Conservation (phyloP, 2,329 filamentous ascomycete genomes). For the Chaetoscypha palmicola region DNA sequence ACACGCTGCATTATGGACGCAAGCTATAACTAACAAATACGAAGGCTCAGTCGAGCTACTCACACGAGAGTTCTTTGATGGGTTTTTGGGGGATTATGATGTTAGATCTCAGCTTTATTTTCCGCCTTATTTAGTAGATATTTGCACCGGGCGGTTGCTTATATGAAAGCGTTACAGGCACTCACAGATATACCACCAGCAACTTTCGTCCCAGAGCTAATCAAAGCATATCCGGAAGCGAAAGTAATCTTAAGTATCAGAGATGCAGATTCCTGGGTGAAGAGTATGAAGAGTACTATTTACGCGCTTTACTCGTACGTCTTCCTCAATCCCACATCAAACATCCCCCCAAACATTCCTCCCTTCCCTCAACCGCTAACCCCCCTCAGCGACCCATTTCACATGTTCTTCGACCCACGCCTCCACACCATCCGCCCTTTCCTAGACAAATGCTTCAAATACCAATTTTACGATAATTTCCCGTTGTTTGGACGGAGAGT, state of each 20-base stretch:
- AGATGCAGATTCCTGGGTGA: neutral
- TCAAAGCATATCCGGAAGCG: conserved; percentile 13
- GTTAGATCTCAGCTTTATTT: neutral
- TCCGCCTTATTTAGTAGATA: neutral
- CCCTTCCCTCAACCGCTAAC: neutral
- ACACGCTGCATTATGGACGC: neutral
- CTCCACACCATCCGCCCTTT: neutral
- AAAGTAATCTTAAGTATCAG: conserved; percentile 8
- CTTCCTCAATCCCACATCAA: no score
- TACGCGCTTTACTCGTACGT: neutral
- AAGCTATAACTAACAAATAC: neutral
- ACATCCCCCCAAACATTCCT: no score
- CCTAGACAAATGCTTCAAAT: neutral
- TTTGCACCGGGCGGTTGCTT: neutral
- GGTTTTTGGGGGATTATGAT: neutral
- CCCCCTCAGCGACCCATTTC: neutral
- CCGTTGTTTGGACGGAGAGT: neutral
- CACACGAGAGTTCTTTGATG: neutral
- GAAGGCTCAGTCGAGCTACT: neutral
- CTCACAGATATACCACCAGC: conserved; percentile 3
- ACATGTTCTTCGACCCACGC: neutral
- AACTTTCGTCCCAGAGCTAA: conserved; percentile 25
- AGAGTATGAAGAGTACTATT: neutral
- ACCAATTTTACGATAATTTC: conserved; percentile 5
- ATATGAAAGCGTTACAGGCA: neutral